Evolutionary conservation across 2,329 filamentous ascomycete species (phyloP).

Genomic region (Neofusicoccum umdonicola): DNA sequence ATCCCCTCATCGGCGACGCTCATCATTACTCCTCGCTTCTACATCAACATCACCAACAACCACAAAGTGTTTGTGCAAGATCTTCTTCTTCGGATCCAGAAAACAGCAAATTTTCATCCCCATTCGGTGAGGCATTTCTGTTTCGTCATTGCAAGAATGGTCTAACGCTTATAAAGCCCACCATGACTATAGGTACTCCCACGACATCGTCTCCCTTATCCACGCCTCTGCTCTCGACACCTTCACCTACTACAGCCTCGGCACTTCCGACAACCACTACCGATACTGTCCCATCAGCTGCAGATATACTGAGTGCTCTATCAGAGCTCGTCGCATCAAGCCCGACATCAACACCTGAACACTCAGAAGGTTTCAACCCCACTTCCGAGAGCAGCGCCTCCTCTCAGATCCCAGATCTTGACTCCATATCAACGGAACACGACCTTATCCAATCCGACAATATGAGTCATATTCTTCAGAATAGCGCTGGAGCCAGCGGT

Average conservation of each 20-base stretch:
- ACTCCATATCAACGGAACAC: too few relatives aligned
- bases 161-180: not conserved
- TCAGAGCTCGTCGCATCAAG: not conserved
- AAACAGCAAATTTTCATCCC: not conserved
- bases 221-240: not conserved
- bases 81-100: not conserved
- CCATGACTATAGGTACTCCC: not conserved
- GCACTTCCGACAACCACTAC: not conserved
- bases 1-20: not conserved
- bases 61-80: too few relatives aligned
- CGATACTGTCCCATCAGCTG: not conserved
- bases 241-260: not conserved
- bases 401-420: too few relatives aligned
- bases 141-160: not conserved
- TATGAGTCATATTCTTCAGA: not conserved
- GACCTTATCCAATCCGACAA: not conserved
- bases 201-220: not conserved
- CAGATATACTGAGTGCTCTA: not conserved
- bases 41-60: not conserved
- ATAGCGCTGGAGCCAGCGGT: not conserved
- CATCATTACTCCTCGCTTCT: not conserved
- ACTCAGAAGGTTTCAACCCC: too few relatives aligned
- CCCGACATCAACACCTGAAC: too few relatives aligned
- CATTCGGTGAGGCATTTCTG: not conserved
- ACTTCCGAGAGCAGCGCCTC: too few relatives aligned